Percentiles rank a stretch among this genome's conserved stretches.
Evolutionary conservation across 805 yeast genomes (phyloP).

Genomic region (Cephaloascus albidus): DNA sequence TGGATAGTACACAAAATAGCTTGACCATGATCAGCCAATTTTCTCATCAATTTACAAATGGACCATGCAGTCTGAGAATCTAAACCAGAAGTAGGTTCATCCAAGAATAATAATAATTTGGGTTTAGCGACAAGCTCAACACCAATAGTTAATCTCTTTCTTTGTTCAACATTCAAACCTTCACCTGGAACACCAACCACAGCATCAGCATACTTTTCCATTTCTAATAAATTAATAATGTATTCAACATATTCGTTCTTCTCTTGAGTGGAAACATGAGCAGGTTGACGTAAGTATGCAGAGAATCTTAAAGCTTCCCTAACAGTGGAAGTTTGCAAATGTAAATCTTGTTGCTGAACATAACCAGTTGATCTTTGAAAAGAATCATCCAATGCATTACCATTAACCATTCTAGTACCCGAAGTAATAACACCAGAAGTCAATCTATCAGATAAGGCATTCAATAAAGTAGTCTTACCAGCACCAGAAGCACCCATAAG

Average conservation of each 20-base stretch:
- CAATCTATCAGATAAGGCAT: conserved; percentile 14
- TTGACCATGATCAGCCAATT: conserved; percentile 29
- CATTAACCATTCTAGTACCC: conserved; percentile 26
- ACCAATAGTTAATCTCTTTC: conserved; percentile 30
- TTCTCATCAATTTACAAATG: conserved; percentile 27
- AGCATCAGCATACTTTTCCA: conserved; percentile 19
- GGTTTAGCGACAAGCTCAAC: conserved; percentile 33
- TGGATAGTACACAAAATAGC: conserved; percentile 54
- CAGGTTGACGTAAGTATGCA: conserved; percentile 16
- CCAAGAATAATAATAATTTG: conserved; percentile 24
- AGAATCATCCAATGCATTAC: conserved; percentile 13
- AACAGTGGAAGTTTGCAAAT: conserved; percentile 20
- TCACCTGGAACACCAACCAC: conserved; percentile 24
- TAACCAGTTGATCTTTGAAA: conserved; percentile 24
- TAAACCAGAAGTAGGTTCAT: conserved; percentile 34
- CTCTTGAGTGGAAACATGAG: conserved; percentile 17
- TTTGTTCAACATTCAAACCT: conserved; percentile 29
- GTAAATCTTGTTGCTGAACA: conserved; percentile 24
- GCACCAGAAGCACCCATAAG: conserved; percentile 37
- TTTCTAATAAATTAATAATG: conserved; percentile 14
- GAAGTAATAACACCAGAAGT: conserved; percentile 15
- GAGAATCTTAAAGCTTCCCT: conserved; percentile 17
- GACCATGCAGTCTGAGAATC: conserved; percentile 35
- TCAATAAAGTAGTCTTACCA: conserved; percentile 19
- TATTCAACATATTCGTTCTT: conserved; percentile 17